phyloP scores from a whole-genome alignment of 176 grass and related monocot species.

The Oryza nivara region DNA sequence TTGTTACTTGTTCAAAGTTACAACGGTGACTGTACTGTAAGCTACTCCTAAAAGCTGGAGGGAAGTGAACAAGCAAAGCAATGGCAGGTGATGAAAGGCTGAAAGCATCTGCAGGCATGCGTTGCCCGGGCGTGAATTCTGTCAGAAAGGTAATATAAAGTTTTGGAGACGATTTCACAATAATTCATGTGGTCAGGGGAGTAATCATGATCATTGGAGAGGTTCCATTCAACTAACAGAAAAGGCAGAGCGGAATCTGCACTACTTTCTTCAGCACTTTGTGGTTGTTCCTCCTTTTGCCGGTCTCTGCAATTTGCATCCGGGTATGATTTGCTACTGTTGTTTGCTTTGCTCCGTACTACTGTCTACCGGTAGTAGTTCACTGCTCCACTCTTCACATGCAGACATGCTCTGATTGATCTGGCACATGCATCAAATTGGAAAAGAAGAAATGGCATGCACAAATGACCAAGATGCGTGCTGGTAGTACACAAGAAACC shows the following conservation, averaged over 20 bases:
- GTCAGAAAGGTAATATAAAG: not conserved
- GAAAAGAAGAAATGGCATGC: not conserved
- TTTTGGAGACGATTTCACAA: not conserved
- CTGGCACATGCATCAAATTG: not conserved
- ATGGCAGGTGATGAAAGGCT: not conserved
- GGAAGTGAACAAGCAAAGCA: not conserved
- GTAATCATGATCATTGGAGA: not conserved
- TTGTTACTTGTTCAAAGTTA: not conserved
- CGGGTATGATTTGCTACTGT: not conserved
- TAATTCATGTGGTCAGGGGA: not conserved
- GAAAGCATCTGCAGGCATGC: not conserved
- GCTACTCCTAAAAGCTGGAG: not conserved
- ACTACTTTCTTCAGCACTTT: no score
- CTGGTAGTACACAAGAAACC: not conserved
- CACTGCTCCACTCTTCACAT: slow-evolving; percentile 5
- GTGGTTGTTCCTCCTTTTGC: not conserved
- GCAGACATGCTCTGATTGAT: not conserved
- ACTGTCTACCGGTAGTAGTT: not conserved
- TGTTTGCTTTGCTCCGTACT: not conserved
- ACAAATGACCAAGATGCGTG: not conserved
- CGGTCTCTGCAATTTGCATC: not conserved
- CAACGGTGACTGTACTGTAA: not conserved
- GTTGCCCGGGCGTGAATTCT: not conserved
- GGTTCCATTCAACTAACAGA: slow-evolving; percentile 20
- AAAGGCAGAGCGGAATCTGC: not conserved